phyloP scores from a whole-genome alignment of 2,329 filamentous ascomycete species.

The Magnaporthiopsis incrustans region DNA sequence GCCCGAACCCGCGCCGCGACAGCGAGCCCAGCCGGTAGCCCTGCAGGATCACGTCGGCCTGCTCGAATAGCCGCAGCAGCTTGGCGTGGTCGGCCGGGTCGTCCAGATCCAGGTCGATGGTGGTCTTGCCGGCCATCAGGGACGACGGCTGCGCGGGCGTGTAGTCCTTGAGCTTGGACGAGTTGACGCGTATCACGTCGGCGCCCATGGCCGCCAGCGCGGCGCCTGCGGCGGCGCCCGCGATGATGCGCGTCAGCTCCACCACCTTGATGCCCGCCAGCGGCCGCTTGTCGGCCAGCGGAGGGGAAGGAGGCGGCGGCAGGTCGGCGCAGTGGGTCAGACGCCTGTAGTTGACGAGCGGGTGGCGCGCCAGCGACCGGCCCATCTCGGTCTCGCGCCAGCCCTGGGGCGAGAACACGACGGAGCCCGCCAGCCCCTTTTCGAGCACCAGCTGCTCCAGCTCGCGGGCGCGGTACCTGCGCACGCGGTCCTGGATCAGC shows the following conservation, averaged over 20 bases:
- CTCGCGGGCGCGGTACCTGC: no score
- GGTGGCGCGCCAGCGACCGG: no score
- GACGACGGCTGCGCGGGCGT: conserved; percentile 30
- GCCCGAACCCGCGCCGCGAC: conserved; percentile 29
- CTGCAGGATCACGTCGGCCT: conserved; percentile 44
- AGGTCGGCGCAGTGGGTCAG: no score
- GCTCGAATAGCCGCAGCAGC: conserved; percentile 25
- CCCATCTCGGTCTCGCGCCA: no score
- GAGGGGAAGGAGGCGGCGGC: no score
- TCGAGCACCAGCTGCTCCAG: no score
- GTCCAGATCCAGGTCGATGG: conserved; percentile 37
- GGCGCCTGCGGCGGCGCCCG: conserved; percentile 35
- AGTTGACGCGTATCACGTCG: conserved; percentile 36
- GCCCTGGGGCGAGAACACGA: no score
- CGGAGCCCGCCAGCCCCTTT: no score
- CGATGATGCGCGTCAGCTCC: conserved; percentile 40
- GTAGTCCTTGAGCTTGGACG: conserved; percentile 33
- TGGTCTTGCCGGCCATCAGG: conserved; percentile 35
- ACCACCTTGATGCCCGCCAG: conserved; percentile 41
- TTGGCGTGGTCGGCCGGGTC: conserved; percentile 21
- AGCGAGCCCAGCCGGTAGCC: conserved; percentile 41
- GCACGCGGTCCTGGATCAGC: no score
- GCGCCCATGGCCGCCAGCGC: conserved; percentile 36
- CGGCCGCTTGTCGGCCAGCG: conserved; percentile 16
- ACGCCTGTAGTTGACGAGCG: no score